These are phyloP conservation scores for Globisporangium rhizosaccharum DNA, from an alignment of 352 stramenopile species.

Conservation along the genomic window DNA sequence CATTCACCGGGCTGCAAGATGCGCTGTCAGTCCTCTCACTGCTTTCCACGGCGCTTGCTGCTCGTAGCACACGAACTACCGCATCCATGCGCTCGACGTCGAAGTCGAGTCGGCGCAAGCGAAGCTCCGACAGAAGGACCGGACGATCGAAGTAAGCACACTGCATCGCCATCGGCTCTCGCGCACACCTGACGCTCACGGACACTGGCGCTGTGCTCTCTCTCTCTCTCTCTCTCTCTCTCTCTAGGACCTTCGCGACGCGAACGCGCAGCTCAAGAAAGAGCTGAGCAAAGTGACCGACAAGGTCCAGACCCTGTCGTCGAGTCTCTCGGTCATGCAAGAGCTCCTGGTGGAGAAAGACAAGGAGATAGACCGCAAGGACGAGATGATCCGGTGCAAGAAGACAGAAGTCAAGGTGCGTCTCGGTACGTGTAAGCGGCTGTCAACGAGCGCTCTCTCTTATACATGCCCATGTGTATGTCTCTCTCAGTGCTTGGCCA, in stretches of 20 bases:
- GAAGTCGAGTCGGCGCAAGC: conserved; percentile 72
- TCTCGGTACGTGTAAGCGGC: background rate
- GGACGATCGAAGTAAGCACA: conserved; percentile 36
- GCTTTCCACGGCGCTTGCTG: background rate
- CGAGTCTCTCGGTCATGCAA: conserved; percentile 39
- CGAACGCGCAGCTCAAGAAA: conserved; percentile 57
- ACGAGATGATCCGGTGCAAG: conserved; percentile 59
- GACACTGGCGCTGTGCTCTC: background rate
- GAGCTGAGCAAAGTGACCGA: conserved; percentile 47
- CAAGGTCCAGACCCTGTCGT: conserved; percentile 41
- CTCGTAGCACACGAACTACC: conserved; percentile 51
- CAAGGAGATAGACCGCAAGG: conserved; percentile 50
- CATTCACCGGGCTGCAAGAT: too few species aligned
- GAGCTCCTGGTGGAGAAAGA: conserved; percentile 59
- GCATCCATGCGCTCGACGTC: conserved; percentile 67
- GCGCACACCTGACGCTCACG: too few species aligned
- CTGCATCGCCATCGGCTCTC: background rate
- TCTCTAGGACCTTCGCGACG: conserved; percentile 48
- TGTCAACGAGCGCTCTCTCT: background rate
- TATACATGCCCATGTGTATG: background rate
- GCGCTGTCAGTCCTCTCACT: background rate
- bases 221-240: background rate
- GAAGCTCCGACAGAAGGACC: conserved; percentile 72
- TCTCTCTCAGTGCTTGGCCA: conserved; percentile 36
- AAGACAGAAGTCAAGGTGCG: conserved; percentile 68